Evolutionary conservation across 2,329 filamentous ascomycete genomes (phyloP).

Genomic region (Aureobasidium sp.): DNA sequence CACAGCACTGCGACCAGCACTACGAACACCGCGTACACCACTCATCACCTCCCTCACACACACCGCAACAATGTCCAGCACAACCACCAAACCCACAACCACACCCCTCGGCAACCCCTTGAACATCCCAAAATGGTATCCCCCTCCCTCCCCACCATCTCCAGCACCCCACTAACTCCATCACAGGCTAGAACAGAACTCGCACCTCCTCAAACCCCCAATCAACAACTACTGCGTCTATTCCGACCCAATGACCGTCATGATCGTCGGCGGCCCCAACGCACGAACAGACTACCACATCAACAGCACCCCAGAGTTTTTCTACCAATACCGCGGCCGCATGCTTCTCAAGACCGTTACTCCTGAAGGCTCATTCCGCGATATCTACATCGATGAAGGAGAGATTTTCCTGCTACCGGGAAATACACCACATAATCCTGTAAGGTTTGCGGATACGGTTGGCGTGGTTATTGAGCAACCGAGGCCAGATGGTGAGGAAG

Average conservation of each 20-base stretch:
- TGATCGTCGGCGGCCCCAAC: slow-evolving; percentile 95
- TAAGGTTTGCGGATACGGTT: slow-evolving; percentile 88
- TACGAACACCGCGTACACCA: neutral
- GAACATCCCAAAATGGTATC: slow-evolving; percentile 38
- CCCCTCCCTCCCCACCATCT: neutral
- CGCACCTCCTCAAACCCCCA: slow-evolving; percentile 83
- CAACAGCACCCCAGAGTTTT: slow-evolving; percentile 93
- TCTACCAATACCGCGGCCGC: slow-evolving; percentile 89
- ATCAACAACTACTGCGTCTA: slow-evolving; percentile 98
- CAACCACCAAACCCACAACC: neutral
- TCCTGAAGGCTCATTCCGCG: slow-evolving; percentile 53
- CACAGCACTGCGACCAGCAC: neutral
- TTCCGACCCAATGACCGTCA: slow-evolving; percentile 72
- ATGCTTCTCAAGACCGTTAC: slow-evolving; percentile 94
- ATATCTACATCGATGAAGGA: slow-evolving; percentile 84
- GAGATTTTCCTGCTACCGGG: slow-evolving; percentile 87
- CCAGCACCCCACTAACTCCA: neutral
- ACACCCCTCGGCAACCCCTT: slow-evolving; percentile 25
- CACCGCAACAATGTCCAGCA: neutral
- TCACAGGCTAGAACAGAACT: slow-evolving; percentile 77
- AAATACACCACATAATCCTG: slow-evolving; percentile 95
- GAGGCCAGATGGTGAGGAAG: slow-evolving; percentile 59
- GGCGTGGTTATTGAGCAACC: slow-evolving; percentile 86
- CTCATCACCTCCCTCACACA: neutral
- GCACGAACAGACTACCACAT: slow-evolving; percentile 97